Conservation (phyloP, 495 filamentous ascomycete species). For the Hypoxylon crocopeplum region DNA sequence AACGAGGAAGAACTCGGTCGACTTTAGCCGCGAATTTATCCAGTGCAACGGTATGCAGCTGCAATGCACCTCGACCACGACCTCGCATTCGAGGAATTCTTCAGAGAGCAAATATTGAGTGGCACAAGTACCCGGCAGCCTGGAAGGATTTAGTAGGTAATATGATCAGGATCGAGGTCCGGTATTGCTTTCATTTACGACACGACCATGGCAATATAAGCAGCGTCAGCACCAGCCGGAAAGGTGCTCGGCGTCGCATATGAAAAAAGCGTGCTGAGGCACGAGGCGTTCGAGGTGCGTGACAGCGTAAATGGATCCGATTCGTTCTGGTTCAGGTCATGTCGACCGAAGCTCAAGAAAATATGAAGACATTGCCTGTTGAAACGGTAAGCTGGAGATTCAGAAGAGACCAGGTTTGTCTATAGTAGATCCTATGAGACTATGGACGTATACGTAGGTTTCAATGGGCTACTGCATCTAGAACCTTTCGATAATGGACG, state of each 20-base stretch:
- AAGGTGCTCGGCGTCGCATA: neutral
- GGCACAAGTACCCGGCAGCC: conserved; percentile 26
- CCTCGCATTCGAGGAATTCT: conserved; percentile 20
- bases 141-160: conserved; percentile 36
- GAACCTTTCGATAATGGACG: no score
- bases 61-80: conserved; percentile 26
- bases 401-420: no score
- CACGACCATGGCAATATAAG: conserved; percentile 13
- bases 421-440: no score
- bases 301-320: no score
- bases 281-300: no score
- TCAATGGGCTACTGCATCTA: no score
- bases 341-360: no score
- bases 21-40: conserved; percentile 38
- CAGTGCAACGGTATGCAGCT: conserved; percentile 34
- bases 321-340: no score
- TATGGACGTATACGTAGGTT: no score
- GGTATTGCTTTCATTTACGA: conserved; percentile 33
- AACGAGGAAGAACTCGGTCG: conserved; percentile 18
- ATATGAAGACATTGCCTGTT: no score
- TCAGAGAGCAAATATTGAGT: conserved; percentile 7
- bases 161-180: conserved; percentile 6
- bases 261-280: no score
- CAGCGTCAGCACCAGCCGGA: conserved; percentile 9
- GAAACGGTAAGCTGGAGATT: no score